These are phyloP conservation scores for Hanseniaspora sp. DNA, from an alignment of 1,139 yeast species.

Conservation along the genomic window DNA sequence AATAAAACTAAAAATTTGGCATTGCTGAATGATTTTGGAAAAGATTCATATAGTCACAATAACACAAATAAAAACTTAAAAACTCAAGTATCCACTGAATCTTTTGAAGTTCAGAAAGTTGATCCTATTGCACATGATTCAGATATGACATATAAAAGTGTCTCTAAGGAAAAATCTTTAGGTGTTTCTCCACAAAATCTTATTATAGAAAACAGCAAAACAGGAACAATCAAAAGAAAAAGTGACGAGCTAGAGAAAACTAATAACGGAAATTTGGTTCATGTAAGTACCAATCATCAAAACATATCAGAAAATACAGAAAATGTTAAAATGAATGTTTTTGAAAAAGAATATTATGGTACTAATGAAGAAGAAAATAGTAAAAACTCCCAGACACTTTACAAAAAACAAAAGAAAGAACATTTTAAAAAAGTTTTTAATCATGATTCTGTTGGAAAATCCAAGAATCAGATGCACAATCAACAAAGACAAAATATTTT, in stretches of 20 bases:
- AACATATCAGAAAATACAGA: background rate
- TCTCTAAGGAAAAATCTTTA: conserved; percentile 4
- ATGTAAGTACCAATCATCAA: background rate
- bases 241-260: background rate
- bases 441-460: background rate
- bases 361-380: background rate
- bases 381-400: background rate
- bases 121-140: background rate
- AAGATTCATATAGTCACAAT: background rate
- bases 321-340: too few species aligned
- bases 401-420: background rate
- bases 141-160: background rate
- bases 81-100: background rate
- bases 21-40: background rate
- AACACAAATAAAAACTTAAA: background rate
- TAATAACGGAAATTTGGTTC: background rate
- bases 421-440: background rate
- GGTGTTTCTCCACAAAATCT: background rate
- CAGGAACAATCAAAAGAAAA: background rate
- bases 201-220: background rate
- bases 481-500: too few species aligned
- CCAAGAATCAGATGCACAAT: background rate
- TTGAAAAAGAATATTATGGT: too few species aligned
- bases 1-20: background rate
- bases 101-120: background rate